Evolutionary conservation across 306 rosid species (phyloP).

Genomic region (Trifolium repens): DNA sequence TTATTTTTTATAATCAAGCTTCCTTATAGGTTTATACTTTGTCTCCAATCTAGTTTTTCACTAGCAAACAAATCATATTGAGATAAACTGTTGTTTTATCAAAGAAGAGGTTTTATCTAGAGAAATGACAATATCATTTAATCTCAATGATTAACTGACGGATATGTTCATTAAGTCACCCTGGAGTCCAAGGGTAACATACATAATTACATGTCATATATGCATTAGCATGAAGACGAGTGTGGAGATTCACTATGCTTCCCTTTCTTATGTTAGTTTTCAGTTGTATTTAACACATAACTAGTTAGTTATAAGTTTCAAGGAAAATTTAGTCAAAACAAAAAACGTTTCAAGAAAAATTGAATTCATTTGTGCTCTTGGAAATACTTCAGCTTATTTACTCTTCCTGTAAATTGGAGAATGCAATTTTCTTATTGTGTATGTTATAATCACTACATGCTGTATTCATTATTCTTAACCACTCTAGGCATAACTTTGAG

Average conservation of each 20-base stretch:
- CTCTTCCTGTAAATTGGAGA: neutral
- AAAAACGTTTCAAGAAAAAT: neutral
- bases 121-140: neutral
- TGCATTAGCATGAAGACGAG: neutral
- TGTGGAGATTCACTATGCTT: neutral
- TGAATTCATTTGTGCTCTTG: slow-evolving; percentile 4
- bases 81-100: neutral
- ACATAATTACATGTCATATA: neutral
- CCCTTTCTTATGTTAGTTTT: neutral
- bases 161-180: neutral
- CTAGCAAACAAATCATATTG: neutral
- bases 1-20: neutral
- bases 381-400: neutral
- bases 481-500: neutral
- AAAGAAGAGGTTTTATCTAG: neutral
- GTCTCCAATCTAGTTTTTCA: neutral
- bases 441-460: neutral
- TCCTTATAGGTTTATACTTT: neutral
- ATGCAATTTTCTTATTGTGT: neutral
- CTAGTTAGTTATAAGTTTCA: neutral
- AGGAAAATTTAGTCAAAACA: neutral
- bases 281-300: slow-evolving; percentile 8
- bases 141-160: neutral
- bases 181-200: neutral
- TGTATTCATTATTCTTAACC: neutral